Percentiles rank a stretch among this genome's conserved stretches.
These are phyloP conservation scores for Kodamaea kaohsiungensis DNA, from an alignment of 805 yeast genomes.

Conservation along the genomic window DNA sequence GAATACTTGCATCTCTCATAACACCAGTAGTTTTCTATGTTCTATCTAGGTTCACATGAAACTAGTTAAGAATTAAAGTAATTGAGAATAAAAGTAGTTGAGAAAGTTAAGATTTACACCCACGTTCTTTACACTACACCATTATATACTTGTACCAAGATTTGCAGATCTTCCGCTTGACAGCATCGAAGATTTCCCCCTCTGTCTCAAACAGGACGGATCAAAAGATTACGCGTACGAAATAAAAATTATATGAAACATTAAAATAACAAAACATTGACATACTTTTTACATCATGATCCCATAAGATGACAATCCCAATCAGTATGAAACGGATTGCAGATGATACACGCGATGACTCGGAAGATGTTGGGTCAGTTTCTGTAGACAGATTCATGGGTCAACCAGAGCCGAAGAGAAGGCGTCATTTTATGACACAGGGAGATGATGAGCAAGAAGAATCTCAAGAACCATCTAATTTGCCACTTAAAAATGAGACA, in stretches of 20 bases:
- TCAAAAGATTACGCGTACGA: background rate
- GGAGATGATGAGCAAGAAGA: background rate
- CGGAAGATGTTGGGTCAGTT: constrained; percentile 3
- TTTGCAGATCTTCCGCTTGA: too few relatives aligned
- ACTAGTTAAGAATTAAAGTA: too few relatives aligned
- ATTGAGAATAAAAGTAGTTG: too few relatives aligned
- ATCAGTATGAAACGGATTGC: background rate
- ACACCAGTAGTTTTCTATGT: too few relatives aligned
- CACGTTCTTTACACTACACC: too few relatives aligned
- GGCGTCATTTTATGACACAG: constrained; percentile 10
- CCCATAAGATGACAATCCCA: background rate
- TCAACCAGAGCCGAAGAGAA: constrained; percentile 6
- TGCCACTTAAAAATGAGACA: background rate
- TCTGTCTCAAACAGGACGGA: background rate
- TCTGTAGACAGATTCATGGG: constrained; percentile 14
- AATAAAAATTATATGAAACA: background rate
- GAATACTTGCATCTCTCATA: too few relatives aligned
- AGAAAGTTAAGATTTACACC: too few relatives aligned
- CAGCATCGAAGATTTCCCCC: background rate
- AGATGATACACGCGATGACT: background rate
- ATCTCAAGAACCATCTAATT: background rate
- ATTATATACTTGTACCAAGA: too few relatives aligned
- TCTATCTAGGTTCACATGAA: too few relatives aligned
- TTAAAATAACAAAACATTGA: background rate
- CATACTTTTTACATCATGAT: background rate